phyloP scores from a whole-genome alignment of 2,329 filamentous ascomycete species.

The Kalmusia sp. region DNA sequence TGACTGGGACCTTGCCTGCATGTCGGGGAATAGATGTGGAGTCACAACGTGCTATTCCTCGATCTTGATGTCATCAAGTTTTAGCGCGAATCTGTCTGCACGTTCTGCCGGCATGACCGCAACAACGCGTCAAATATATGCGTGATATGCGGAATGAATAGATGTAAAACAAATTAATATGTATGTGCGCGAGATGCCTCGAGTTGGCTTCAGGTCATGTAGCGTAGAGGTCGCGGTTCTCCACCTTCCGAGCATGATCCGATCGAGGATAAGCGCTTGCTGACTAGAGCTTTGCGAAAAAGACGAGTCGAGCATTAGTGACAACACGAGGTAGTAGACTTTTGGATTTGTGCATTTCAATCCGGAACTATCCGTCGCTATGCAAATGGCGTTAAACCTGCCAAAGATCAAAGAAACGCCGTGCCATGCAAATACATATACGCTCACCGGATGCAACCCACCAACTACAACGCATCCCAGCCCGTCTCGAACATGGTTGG shows the following conservation, averaged over 20 bases:
- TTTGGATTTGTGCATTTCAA: background rate
- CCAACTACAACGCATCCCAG: conserved; percentile 39
- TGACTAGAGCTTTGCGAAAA: background rate
- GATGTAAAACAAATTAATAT: background rate
- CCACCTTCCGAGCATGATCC: background rate
- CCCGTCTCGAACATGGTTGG: conserved; percentile 45
- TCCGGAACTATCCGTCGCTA: conserved; percentile 7
- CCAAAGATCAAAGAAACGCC: conserved; percentile 1
- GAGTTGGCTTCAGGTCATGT: background rate
- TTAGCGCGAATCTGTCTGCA: conserved; percentile 2
- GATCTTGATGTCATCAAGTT: conserved; percentile 8
- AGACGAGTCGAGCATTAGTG: background rate
- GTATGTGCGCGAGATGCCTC: background rate
- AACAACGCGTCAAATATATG: background rate
- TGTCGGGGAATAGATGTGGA: background rate
- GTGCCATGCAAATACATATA: background rate
- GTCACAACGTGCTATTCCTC: background rate
- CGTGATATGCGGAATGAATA: background rate
- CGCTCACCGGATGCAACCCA: background rate
- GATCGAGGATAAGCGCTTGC: background rate
- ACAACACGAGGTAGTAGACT: background rate
- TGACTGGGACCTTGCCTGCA: background rate
- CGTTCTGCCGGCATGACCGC: background rate
- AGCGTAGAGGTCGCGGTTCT: background rate
- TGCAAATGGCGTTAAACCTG: background rate